Evolutionary conservation across 1,284 basidiomycete genomes (phyloP), one percentile per base, ranked within the genome.

Genomic region (Moniliella sp.): DNA sequence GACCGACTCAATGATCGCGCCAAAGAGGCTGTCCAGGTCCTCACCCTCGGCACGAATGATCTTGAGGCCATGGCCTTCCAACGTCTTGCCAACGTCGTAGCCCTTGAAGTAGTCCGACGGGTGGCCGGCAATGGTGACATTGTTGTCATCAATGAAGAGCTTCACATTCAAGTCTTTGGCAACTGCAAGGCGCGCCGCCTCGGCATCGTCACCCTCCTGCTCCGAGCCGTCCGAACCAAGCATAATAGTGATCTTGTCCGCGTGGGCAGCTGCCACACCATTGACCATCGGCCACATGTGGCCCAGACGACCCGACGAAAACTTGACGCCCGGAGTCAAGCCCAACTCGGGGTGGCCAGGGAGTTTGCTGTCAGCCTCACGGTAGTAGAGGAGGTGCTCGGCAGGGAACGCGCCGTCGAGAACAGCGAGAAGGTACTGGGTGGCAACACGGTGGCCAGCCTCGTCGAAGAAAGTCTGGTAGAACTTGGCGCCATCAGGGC

Each of bases 121-220:
- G 53, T 82, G 78, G 0, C 48, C 48, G 28, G 43, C 42, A 35
- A 42, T 40, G 15, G 39, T 39, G 30, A 34, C 28, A 29, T 33
- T 35, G n/a, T n/a, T 82, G 61, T 81, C 78, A 46, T 82, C 78
- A 43, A 82, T 74, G 58, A 82, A 62, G 33, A 82, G 65, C 62
- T 82, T 82, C 57, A 82, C 69, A 53, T 80, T 79, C 39, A 82
- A 64, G 31, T 66, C 62, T 52, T 80, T 73, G 3, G 78, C 78
- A 25, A 80, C 79, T 12, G 78, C 78, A 23, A 82, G 67, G 25
- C 78, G 68, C 9, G 79, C 79, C 18, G 79, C 79, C 58, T 82
- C 79, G 2, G 79, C 78, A 45, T 82, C 78, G 52, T 82, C 75
- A 17, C 78, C 78, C 61, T 82, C 79, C 61, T 82, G 78, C 57